These are phyloP conservation scores for Erysimum cheiri DNA, from an alignment of 441 rosid species.

Conservation along the genomic window DNA sequence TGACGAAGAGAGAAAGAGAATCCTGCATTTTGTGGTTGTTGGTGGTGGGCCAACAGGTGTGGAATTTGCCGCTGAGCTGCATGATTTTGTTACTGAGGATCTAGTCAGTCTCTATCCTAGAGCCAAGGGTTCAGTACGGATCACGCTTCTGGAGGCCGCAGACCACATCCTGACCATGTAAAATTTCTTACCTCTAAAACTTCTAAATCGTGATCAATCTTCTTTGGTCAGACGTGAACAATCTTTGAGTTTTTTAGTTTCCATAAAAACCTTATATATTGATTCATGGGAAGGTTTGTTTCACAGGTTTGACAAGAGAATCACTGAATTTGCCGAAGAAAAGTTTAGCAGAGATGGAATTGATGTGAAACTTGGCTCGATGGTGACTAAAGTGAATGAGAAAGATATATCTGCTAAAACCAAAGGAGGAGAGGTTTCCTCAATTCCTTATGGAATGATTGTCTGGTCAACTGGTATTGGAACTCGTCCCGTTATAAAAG, in stretches of 20 bases:
- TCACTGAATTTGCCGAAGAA: slow-evolving; percentile 88
- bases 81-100: slow-evolving; percentile 90
- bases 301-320: slow-evolving; percentile 97
- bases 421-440: slow-evolving; percentile 60
- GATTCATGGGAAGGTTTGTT: slow-evolving; percentile 15
- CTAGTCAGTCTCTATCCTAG: slow-evolving; percentile 76
- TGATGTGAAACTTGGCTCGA: slow-evolving; percentile 84
- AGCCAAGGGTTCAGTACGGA: slow-evolving; percentile 61
- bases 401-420: slow-evolving; percentile 83
- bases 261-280: slow-evolving; percentile 6
- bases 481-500: slow-evolving; percentile 80
- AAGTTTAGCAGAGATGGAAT: slow-evolving; percentile 93
- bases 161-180: slow-evolving; percentile 93
- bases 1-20: slow-evolving; percentile 85
- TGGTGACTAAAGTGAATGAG: slow-evolving; percentile 81
- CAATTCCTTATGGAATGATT: slow-evolving; percentile 90
- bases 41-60: slow-evolving; percentile 99
- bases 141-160: slow-evolving; percentile 92
- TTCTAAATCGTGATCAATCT: background rate
- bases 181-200: slow-evolving; percentile 37
- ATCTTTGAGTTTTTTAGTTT: background rate
- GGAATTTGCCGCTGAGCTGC: slow-evolving; percentile 97
- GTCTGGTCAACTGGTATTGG: slow-evolving; percentile 99
- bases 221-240: background rate
- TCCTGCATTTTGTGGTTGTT: slow-evolving; percentile 95